Conservation (phyloP, 2,329 filamentous ascomycete genomes). For the Nigrograna mackinnonii region DNA sequence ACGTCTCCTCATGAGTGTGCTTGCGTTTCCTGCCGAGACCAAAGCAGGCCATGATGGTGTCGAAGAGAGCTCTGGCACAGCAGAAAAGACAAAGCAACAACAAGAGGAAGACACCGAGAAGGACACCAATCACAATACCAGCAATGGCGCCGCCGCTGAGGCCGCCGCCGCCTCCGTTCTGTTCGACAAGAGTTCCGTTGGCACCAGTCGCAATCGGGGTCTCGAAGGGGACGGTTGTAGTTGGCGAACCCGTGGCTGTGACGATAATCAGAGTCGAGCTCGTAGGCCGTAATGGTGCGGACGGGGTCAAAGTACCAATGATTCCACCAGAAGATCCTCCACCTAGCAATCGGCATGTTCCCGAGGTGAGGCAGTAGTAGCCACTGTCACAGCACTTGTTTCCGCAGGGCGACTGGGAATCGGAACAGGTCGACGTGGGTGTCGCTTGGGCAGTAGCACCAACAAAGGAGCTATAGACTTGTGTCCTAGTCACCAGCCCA, state of each 20-base stretch:
- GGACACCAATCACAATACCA: constrained; percentile 76
- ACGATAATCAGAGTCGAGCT: constrained; percentile 59
- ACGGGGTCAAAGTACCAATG: constrained; percentile 45
- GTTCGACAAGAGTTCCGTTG: constrained; percentile 39
- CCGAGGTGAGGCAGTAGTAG: constrained; percentile 65
- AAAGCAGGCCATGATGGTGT: constrained; percentile 62
- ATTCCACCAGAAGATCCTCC: constrained; percentile 52
- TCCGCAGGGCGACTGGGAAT: constrained; percentile 65
- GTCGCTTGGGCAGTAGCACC: constrained; percentile 18
- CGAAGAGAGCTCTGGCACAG: constrained; percentile 59
- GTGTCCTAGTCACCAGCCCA: constrained; percentile 56
- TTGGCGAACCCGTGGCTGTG: constrained; percentile 47
- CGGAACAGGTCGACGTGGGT: constrained; percentile 47
- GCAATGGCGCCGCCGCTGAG: constrained; percentile 77
- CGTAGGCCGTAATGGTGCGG: constrained; percentile 54
- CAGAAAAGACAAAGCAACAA: constrained; percentile 76
- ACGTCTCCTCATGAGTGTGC: constrained; percentile 59
- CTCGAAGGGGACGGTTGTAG: constrained; percentile 53
- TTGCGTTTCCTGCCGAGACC: constrained; percentile 59
- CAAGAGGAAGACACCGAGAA: constrained; percentile 69
- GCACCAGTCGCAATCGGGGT: constrained; percentile 59
- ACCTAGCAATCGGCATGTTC: constrained; percentile 62
- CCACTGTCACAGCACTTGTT: constrained; percentile 70
- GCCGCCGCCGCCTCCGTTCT: constrained; percentile 32
- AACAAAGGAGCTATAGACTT: constrained; percentile 52